Percentiles rank a stretch among this genome's conserved stretches.
phyloP scores from a whole-genome alignment of 2,329 filamentous ascomycete species.

The Aspergillus brunneoviolaceus region DNA sequence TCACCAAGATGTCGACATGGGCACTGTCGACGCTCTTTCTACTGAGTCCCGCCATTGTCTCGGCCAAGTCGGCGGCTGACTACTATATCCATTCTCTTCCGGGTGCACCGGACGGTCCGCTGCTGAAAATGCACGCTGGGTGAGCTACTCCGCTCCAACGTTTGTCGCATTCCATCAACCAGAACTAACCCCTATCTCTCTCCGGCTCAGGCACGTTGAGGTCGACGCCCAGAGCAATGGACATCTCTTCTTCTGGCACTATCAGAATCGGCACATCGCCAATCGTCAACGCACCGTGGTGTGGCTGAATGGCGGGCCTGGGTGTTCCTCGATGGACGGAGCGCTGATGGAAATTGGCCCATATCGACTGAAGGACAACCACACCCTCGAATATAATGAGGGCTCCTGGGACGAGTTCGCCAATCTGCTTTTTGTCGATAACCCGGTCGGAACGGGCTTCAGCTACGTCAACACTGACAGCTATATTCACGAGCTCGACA shows the following conservation, averaged over 20 bases:
- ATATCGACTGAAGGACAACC: slow-evolving; percentile 76
- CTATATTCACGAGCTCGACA: slow-evolving; percentile 78
- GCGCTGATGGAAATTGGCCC: slow-evolving; percentile 95
- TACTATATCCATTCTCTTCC: slow-evolving; percentile 87
- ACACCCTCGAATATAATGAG: slow-evolving; percentile 74
- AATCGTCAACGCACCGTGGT: slow-evolving; percentile 87
- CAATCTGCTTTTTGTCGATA: slow-evolving; percentile 94
- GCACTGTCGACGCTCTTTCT: slow-evolving; percentile 28
- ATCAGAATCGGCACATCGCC: slow-evolving; percentile 91
- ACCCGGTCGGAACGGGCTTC: slow-evolving; percentile 93
- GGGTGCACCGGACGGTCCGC: slow-evolving; percentile 73
- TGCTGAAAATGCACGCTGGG: slow-evolving; percentile 98
- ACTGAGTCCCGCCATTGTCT: slow-evolving; percentile 24
- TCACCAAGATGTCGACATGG: slow-evolving; percentile 24
- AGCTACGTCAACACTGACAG: slow-evolving; percentile 92
- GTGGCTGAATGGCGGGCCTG: slow-evolving; percentile 96
- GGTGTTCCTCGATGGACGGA: slow-evolving; percentile 96
- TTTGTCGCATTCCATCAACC: background rate
- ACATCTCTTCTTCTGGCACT: slow-evolving; percentile 99
- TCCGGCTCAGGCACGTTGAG: slow-evolving; percentile 74
- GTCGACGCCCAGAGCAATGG: slow-evolving; percentile 80
- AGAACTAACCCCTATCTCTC: slow-evolving; percentile 2
- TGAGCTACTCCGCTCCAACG: slow-evolving; percentile 47
- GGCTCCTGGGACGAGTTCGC: slow-evolving; percentile 99
- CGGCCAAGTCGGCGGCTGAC: slow-evolving; percentile 67